Evolutionary conservation across 495 filamentous ascomycete species (phyloP).

Genomic region (Hypoxylon lienhwacheense): DNA sequence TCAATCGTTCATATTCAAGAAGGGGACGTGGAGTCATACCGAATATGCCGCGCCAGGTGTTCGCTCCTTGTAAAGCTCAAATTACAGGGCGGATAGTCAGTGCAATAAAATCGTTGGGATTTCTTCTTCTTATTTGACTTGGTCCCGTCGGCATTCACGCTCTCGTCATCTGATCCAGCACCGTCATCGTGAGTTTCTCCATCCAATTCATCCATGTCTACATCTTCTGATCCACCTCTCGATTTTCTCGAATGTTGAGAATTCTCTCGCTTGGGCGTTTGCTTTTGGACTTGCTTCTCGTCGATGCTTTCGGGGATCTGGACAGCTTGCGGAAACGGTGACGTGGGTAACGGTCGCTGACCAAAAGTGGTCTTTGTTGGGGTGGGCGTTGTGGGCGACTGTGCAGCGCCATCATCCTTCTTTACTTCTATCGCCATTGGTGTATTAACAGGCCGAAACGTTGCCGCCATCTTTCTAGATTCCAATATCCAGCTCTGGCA

Average conservation of each 20-base stretch:
- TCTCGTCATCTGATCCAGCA: conserved; percentile 78
- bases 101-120: conserved; percentile 94
- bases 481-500: neutral
- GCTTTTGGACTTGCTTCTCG: conserved; percentile 39
- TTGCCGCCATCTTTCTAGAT: conserved; percentile 46
- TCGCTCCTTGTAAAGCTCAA: conserved; percentile 96
- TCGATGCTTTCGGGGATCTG: conserved; percentile 50
- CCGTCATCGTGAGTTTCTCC: conserved; percentile 58
- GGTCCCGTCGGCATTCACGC: conserved; percentile 64
- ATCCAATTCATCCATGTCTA: conserved; percentile 76
- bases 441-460: conserved; percentile 79
- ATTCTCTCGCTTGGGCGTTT: conserved; percentile 48
- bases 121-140: conserved; percentile 88
- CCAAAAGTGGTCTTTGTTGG: conserved; percentile 64
- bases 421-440: conserved; percentile 56
- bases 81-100: conserved; percentile 92
- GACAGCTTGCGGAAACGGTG: conserved; percentile 58
- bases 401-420: conserved; percentile 54
- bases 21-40: conserved; percentile 50
- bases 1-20: neutral
- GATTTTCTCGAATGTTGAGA: conserved; percentile 67
- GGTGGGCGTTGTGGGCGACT: conserved; percentile 67
- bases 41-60: conserved; percentile 91
- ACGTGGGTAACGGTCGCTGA: conserved; percentile 63
- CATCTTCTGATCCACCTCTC: conserved; percentile 66